Evolutionary conservation across 2,329 filamentous ascomycete species (phyloP), one percentile per base, ranked within the genome.

Genomic region (Fusarium sp.): DNA sequence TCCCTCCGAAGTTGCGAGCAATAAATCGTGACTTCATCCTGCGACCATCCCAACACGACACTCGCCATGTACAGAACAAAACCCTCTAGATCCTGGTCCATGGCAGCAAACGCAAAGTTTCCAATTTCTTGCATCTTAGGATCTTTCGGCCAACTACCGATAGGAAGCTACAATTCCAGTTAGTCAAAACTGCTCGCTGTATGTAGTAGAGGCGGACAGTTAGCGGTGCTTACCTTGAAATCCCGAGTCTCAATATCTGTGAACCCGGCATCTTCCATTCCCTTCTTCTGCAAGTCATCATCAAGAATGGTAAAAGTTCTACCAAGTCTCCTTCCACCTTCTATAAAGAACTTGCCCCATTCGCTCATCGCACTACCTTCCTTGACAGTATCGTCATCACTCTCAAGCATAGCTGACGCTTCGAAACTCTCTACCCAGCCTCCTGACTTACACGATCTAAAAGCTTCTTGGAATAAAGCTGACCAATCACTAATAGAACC

Each of bases 1-100:
- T 71, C 69, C 12, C 55, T 57, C 7, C 69, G 50, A 15, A 71
- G 62, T 13, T 71, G 69, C 9, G 69, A 66, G n/a, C 69, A 71
- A 41, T 71, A 71, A 20, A 71, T 51, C 3, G 22, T 41, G 1
- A 71, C 69, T 24, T 71, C 61, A 12, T 71, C 69, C 18, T 47
- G 55, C 0, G 69, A 71, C 69, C 69, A 71, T 2, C 67, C 69
- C 14, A 71, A 7, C 11, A 71, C 67, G 12, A 56, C 44, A 12
- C 69, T 71, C 8, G 59, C 50, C 59, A 62, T 62, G 9, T 57
- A 62, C 8, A 62, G 18, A 4, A 62, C 59, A 44, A 57, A 57
- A 1, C 59, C 50, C 22, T 62, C 59, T 2, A 57, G n/a, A 32
- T 62, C 59, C 20, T 65, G 51, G 14, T 65, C 60, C 60, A 58